Conservation (phyloP, 371 early-diverging fungal species). For the Rhizomucor pusillus region DNA sequence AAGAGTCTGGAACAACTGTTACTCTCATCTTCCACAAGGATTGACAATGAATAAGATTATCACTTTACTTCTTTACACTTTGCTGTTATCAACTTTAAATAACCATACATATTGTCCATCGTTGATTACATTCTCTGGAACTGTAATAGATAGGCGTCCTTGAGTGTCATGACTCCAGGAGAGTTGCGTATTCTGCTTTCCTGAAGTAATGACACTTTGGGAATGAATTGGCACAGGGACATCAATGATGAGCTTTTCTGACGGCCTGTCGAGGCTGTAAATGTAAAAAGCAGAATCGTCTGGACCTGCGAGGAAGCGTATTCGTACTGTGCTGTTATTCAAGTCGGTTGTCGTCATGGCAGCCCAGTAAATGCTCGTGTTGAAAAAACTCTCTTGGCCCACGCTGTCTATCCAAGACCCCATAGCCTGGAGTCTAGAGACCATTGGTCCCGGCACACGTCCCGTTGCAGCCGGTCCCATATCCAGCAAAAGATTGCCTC, state of each 20-base stretch:
- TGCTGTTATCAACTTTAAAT: no score
- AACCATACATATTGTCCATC: no score
- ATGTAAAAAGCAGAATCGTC: slow-evolving; percentile 8
- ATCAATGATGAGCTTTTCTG: not conserved
- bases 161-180: no score
- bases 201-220: no score
- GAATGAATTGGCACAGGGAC: slow-evolving; percentile 4
- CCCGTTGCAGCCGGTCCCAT: slow-evolving; percentile 32
- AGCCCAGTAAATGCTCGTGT: slow-evolving; percentile 9
- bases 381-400: slow-evolving; percentile 6
- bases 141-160: no score
- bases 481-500: slow-evolving; percentile 30
- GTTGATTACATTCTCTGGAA: no score
- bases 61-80: no score
- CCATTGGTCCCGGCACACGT: slow-evolving; percentile 11
- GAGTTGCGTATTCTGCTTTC: no score
- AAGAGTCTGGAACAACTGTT: no score
- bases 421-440: slow-evolving; percentile 12
- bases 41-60: no score
- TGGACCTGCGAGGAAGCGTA: not conserved
- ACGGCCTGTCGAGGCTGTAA: slow-evolving; percentile 1
- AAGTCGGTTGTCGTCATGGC: not conserved
- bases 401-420: slow-evolving; percentile 22
- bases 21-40: no score
- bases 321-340: not conserved